These are phyloP conservation scores for Emericellopsis atlantica DNA, from an alignment of 2,329 filamentous ascomycete species.

Conservation along the genomic window DNA sequence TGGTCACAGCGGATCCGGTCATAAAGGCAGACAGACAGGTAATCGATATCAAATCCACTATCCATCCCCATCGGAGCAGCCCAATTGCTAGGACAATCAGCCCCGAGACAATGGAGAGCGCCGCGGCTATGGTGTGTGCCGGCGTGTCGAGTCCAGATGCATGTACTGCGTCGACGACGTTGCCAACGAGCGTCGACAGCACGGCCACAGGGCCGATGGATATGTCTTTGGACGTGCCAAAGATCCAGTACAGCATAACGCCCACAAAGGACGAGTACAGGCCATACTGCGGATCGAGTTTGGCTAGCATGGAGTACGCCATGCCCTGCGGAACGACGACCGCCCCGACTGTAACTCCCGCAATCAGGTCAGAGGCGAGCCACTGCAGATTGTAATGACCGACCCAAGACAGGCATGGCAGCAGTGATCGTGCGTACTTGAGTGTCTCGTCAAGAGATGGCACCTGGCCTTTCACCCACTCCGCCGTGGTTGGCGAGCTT, in stretches of 20 bases:
- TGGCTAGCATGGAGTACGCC: conserved; percentile 81
- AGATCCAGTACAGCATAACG: conserved; percentile 91
- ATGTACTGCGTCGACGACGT: conserved; percentile 57
- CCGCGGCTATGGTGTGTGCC: conserved; percentile 60
- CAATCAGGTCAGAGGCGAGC: conserved; percentile 79
- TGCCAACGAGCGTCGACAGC: conserved; percentile 82
- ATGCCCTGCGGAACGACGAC: conserved; percentile 89
- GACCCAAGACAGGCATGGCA: conserved; percentile 89
- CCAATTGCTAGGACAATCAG: conserved; percentile 68
- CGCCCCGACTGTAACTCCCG: conserved; percentile 49
- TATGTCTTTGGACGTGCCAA: conserved; percentile 96
- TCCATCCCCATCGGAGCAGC: conserved; percentile 68
- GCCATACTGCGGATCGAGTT: conserved; percentile 70
- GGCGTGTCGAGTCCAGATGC: conserved; percentile 42
- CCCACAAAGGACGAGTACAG: conserved; percentile 88
- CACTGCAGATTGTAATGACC: conserved; percentile 78
- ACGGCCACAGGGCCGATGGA: conserved; percentile 95
- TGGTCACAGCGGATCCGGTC: conserved; percentile 88
- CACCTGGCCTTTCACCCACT: conserved; percentile 55
- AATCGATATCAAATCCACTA: conserved; percentile 87
- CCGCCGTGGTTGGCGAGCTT: conserved; percentile 59
- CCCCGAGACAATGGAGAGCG: conserved; percentile 66
- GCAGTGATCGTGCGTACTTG: conserved; percentile 57
- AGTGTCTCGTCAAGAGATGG: conserved; percentile 43
- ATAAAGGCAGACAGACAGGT: conserved; percentile 90